Evolutionary conservation across 1,139 yeast species (phyloP), one percentile per base, ranked within the genome.

Genomic region (Hanseniaspora gamundiae): DNA sequence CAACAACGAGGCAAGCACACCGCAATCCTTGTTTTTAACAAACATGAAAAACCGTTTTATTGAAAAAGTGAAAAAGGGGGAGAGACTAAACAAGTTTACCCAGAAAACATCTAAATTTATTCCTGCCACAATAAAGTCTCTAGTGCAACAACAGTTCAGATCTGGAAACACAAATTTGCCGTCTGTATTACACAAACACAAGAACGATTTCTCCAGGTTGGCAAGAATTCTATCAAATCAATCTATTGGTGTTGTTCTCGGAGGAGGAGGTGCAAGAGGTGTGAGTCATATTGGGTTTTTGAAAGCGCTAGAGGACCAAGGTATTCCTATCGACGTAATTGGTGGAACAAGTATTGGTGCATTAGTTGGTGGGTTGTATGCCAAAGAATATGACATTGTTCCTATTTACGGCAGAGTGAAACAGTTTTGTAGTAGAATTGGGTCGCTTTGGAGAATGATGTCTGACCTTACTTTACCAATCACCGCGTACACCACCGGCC

Each of bases 261-360:
- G 98, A 3, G 98, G 98, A 13, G 98, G 98, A 39, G 98, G 98
- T 27, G 95, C 98, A 0, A 71, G 98, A 53, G 98, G 98, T 1
- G 73, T 91, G 14, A 76, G 95, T 8, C 98, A 91, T 58, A 72
- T 88, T 41, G 98, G 98, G 6, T 81, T 91, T 3, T 76, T 91
- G n/a, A 77, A 80, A 44, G 95, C 96, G 0, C 66, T 91, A n/a
- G 97, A 91, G 59, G 93, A 84, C 51, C 78, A 78, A 47, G 97
- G 96, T 0, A 84, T 91, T 9, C 98, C 98, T 0, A 78, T 91
- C 39, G 98, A 91, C 62, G 69, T 88, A 49, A 77, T 91, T 45
- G 98, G 98, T 0, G 98, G 98, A 4, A 91, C 98, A 0, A 87
- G 96, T 0, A 91, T 91, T 45, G 98, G 98, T 0, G 77, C 97